Base-by-base conservation (phyloP, 306 rosid genomes). In the Mimosa pudica region DNA sequence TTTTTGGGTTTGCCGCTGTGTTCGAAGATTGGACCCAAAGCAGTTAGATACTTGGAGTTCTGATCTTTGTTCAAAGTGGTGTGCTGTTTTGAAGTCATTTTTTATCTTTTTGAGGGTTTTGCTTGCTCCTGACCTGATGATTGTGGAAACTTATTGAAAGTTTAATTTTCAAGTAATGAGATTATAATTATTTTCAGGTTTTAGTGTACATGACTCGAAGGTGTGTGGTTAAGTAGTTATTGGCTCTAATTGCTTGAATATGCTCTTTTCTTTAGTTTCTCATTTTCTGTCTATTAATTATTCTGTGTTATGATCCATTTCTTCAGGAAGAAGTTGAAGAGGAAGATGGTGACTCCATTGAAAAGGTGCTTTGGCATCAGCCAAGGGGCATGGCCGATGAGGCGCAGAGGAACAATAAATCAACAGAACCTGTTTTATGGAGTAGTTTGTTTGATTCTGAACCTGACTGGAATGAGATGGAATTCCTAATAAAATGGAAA, bases 361-460 rank as follows among this genome's bases (percentile, higher is more conserved):
- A 96, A 81, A 96, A 88, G 85, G 98, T 96, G 82, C 93, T 96
- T 55, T 96, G 99, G 99, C 99, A 96, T 87, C 99, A 96, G 83
- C 97, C 93, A 20, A 96, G 80, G 85, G 99, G 99, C 78, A 87
- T 61, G 82, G 89, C 99, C 69, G 99, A 93, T 85, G 96, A 90
- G 70, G 98, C 98, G 71, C 82, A 77, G 73, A 89, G 85, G 86
- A 88, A 89, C 80, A 91, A 84, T 82, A 85, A 89, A 85, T 86
- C 99, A 16, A 78, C 92, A 10, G 94, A 91, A 60, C 99, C 99
- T 73, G 83, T 89, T 65, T 81, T 96, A 58, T 84, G 85, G 74
- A 91, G 97, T 85, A 92, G 90, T 83, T 84, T 93, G 89, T 96
- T 91, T 83, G 96, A 93, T 77, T 86, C 89, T 41, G 93, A 83